Base-by-base conservation (phyloP, 1,139 yeast genomes). In the Ogataea hybrid region DNA sequence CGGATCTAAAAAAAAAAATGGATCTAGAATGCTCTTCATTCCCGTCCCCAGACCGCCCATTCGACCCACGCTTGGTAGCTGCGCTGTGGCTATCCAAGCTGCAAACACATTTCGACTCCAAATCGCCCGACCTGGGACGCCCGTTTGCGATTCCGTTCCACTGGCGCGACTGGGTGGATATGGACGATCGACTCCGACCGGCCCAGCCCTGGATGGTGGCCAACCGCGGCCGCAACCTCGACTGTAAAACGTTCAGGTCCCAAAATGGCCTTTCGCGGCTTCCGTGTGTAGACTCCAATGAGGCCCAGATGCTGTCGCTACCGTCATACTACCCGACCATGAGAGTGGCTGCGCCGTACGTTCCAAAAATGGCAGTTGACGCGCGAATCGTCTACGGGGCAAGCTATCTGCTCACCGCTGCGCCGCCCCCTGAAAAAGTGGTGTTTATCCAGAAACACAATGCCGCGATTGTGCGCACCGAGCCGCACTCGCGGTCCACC, bases 121-220 rank as follows among this genome's bases (percentile, higher is more conserved):
- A 43, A 15, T 15, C 37, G 5, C 35, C 37, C 1, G 25, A 16
- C 11, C 17, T 42, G 5, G 18, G 34, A 5, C 38, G 44, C 1
- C 16, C 35, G 4, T 49, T 51, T 18, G 30, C 30, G 14, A 20
- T 55, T 2, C 48, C 51, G 1, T 59, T 60, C 42, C 41, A 46
- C 10, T 60, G 64, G 64, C 28, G 37, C 8, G 57, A 56, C 35
- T 60, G 64, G 64, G 39, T 56, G 9, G 50, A 58, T 45, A 38
- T 58, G 35, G 52, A 54, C 23, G 36, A 41, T 14, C 49, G 63
- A 33, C 43, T 60, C 6, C 27, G 35, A 14, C 59, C 59, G 10
- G 47, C 48, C 30, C 35, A 28, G 9, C 22, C 32, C 10, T 59
- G 56, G 54, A 29, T 47, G 16, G 22, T 28, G 1, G 16, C 29